phyloP scores from a whole-genome alignment of 805 yeast genomes.

The Candida patagonica region DNA sequence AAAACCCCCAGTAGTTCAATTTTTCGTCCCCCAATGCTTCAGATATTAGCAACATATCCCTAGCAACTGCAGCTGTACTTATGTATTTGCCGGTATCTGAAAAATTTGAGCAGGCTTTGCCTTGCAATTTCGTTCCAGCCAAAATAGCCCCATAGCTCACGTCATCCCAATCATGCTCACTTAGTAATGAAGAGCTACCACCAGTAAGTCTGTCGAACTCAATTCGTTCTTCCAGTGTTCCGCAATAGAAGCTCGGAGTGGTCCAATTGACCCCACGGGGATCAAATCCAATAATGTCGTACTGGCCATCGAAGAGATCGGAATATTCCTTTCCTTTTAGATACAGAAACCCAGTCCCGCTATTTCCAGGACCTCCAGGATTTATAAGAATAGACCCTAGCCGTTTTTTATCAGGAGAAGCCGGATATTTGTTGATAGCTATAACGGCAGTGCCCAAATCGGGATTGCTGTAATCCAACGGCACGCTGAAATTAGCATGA shows the following conservation, averaged over 20 bases:
- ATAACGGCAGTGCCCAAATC: conserved; percentile 8
- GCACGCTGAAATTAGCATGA: conserved; percentile 2
- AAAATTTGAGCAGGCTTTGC: conserved; percentile 10
- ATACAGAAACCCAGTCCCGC: conserved; percentile 13
- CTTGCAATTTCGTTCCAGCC: conserved; percentile 10
- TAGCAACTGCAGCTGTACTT: conserved; percentile 18
- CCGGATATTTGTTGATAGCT: conserved; percentile 10
- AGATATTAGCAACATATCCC: no score
- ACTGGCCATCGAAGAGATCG: conserved; percentile 10
- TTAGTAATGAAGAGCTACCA: no score
- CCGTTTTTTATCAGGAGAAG: conserved; percentile 11
- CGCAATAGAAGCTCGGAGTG: no score
- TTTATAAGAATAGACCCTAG: conserved; percentile 17
- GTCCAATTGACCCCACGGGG: conserved; percentile 22
- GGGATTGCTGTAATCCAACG: conserved; percentile 7
- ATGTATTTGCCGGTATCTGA: conserved; percentile 12
- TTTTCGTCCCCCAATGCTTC: no score
- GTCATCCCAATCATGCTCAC: conserved; percentile 6
- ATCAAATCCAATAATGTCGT: conserved; percentile 18
- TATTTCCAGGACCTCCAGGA: conserved; percentile 22
- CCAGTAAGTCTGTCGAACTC: no score
- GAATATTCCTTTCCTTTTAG: conserved; percentile 9
- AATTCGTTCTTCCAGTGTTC: no score
- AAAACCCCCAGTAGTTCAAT: no score
- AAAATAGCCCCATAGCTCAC: no score